Percentiles rank a stretch among this genome's conserved stretches.
Evolutionary conservation across 176 grass and related monocot genomes (phyloP).

Genomic region (Phoenix dactylifera): DNA sequence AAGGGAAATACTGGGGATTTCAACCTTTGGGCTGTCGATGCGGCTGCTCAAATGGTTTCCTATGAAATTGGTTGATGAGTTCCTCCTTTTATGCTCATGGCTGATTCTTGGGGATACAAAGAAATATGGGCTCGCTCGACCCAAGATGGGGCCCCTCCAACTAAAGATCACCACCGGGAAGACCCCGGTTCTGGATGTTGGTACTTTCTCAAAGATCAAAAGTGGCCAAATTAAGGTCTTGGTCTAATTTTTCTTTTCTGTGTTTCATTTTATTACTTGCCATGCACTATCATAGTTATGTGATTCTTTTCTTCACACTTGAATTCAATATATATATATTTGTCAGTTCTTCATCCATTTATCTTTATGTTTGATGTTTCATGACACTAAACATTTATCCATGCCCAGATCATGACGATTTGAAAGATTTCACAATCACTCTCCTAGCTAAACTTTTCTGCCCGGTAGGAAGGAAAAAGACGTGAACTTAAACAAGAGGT

Average conservation of each 20-base stretch:
- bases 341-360: no score
- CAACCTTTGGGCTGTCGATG: slow-evolving; percentile 74
- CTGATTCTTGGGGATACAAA: slow-evolving; percentile 51
- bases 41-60: slow-evolving; percentile 63
- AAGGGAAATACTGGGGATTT: slow-evolving; percentile 71
- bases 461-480: no score
- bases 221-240: slow-evolving; percentile 48
- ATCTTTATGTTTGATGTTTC: no score
- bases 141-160: slow-evolving; percentile 56
- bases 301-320: no score
- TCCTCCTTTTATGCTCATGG: slow-evolving; percentile 63
- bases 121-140: slow-evolving; percentile 49
- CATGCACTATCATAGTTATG: no score
- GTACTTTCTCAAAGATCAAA: slow-evolving; percentile 61
- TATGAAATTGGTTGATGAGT: slow-evolving; percentile 38
- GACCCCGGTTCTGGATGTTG: slow-evolving; percentile 66
- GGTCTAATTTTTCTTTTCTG: background rate
- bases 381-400: no score
- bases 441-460: no score
- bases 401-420: no score
- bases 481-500: no score
- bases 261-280: background rate
- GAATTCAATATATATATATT: no score
- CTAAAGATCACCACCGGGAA: slow-evolving; percentile 58
- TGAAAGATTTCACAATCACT: no score